Percentiles rank a stretch among this genome's conserved stretches.
phyloP scores from a whole-genome alignment of 306 rosid genomes.

The Clitoria ternatea region DNA sequence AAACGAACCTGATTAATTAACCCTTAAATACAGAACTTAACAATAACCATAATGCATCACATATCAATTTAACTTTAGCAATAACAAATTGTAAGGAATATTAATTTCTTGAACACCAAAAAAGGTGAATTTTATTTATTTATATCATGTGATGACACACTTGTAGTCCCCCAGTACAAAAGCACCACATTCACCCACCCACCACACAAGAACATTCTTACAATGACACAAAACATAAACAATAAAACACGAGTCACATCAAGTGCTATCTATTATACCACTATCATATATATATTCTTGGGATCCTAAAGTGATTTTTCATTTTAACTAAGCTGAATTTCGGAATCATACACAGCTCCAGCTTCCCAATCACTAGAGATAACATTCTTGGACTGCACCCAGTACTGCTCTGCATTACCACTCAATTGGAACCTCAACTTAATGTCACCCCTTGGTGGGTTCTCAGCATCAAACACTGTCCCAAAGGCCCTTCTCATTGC shows the following conservation, averaged over 20 bases:
- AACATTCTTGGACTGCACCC: slow-evolving; percentile 48
- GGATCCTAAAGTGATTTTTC: background rate
- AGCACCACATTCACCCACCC: slow-evolving; percentile 2
- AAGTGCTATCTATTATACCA: background rate
- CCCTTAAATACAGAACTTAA: background rate
- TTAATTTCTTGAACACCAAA: no score
- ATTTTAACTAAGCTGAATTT: slow-evolving; percentile 42
- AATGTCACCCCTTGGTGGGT: slow-evolving; percentile 53
- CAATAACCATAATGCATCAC: background rate
- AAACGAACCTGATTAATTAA: no score
- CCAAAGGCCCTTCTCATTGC: slow-evolving; percentile 70
- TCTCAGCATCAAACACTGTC: slow-evolving; percentile 63
- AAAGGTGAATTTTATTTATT: slow-evolving; percentile 4
- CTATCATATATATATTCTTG: no score
- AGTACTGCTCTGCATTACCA: slow-evolving; percentile 37
- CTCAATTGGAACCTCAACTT: slow-evolving; percentile 56
- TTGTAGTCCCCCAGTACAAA: background rate
- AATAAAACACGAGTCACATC: background rate
- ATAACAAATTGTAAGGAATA: background rate
- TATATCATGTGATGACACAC: slow-evolving; percentile 2
- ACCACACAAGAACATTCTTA: slow-evolving; percentile 9
- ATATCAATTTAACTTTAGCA: background rate
- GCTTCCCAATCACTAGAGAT: slow-evolving; percentile 66
- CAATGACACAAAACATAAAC: background rate
- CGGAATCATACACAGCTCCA: slow-evolving; percentile 57